Evolutionary conservation across 352 stramenopile genomes (phyloP), one percentile per base, ranked within the genome.

Genomic region (Phytophthora citricola): DNA sequence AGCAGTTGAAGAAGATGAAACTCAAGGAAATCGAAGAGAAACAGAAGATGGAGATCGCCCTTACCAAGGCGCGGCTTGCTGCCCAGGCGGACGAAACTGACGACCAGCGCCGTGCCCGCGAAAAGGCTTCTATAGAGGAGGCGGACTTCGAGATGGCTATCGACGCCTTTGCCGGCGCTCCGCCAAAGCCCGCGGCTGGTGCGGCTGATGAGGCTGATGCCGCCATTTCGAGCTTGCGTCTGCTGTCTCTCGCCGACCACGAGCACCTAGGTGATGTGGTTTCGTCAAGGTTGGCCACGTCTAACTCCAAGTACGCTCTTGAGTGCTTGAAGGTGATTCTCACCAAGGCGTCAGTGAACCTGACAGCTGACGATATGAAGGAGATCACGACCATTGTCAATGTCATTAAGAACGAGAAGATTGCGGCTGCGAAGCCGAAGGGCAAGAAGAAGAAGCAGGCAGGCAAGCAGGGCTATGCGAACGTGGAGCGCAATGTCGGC

Each of bases 351-450:
- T 92, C 83, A 29, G 71, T 86, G 49, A 93, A 91, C 66, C 62
- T 94, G 39, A 93, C 81, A 36, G 86, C 80, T 4, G 84, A 94
- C 69, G 86, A 93, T 70, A 91, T 93, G 81, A 94, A 94, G 74
- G 86, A 94, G 65, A 74, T 94, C 46, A 93, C 83, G 65, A 94
- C 86, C 49, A 89, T 93, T 41, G 81, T 93, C 60, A 94, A 94
- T 71, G 83, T 93, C 48, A 88, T 94, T 63, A 92, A 94, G 78
- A 94, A 94, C 70, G 86, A 94, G 40, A 94, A 94, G 71, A 94
- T 94, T 66, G 75, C 77, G 20, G 74, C 81, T 11, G 80, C 86
- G 41, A 94, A 94, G 73, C 84, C 81, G 27, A 94, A 94, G 73
- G 68, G 73, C 47, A 94, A 94, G 79, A 94, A 94, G 73, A 94